Conservation (phyloP, 1,139 yeast species). For the Groenewaldozyma sp. region DNA sequence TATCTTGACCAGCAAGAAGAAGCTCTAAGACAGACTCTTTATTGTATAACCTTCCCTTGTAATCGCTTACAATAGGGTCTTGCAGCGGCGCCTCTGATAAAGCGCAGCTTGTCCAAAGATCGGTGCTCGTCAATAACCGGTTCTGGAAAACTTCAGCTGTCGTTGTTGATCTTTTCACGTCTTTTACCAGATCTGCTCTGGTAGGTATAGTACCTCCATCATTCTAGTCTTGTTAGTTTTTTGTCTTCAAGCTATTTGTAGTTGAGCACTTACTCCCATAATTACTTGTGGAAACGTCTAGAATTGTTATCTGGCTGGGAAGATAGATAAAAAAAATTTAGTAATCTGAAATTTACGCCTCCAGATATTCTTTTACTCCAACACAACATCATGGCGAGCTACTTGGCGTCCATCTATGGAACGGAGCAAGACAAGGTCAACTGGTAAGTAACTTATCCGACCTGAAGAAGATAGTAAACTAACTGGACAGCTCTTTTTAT, state of each 20-base stretch:
- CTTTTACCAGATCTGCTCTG: constrained; percentile 34
- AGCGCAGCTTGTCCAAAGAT: constrained; percentile 37
- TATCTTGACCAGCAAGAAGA: constrained; percentile 30
- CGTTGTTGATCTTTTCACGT: constrained; percentile 18
- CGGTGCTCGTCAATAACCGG: constrained; percentile 21
- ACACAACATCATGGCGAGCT: constrained; percentile 29
- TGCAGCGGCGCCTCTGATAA: constrained; percentile 34
- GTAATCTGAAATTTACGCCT: too few species aligned
- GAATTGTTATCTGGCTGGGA: too few species aligned
- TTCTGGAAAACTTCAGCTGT: constrained; percentile 20
- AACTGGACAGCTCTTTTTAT: constrained; percentile 54
- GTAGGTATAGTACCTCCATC: constrained; percentile 48
- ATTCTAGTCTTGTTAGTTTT: constrained; percentile 26
- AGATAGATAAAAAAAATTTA: too few species aligned
- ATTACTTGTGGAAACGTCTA: too few species aligned
- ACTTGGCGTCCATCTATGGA: constrained; percentile 33
- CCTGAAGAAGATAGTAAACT: too few species aligned
- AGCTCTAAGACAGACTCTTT: constrained; percentile 59
- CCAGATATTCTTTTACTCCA: neutral
- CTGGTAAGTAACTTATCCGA: too few species aligned
- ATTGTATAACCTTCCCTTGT: constrained; percentile 56
- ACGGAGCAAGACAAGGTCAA: constrained; percentile 36
- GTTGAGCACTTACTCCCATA: constrained; percentile 8
- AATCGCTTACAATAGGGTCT: constrained; percentile 61
- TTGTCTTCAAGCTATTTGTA: neutral